phyloP scores from a whole-genome alignment of 2,329 filamentous ascomycete species.

The Aspergillus sclerotialis region DNA sequence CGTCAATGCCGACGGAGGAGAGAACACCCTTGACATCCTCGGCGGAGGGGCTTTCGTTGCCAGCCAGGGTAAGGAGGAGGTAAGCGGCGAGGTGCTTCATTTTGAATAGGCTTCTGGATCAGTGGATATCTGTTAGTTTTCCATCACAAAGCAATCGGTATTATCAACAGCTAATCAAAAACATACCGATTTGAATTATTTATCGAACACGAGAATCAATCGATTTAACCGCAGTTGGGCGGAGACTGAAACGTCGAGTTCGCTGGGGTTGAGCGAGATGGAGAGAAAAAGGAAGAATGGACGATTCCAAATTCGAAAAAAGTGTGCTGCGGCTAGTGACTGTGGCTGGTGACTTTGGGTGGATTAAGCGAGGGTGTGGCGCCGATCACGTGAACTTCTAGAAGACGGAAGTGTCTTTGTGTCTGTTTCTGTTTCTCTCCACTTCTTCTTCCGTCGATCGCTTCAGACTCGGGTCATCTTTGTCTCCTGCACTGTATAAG shows the following conservation, averaged over 20 bases:
- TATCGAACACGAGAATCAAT: conserved; percentile 67
- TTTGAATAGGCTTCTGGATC: conserved; percentile 46
- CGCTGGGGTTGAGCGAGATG: conserved; percentile 37
- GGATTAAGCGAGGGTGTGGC: conserved; percentile 34
- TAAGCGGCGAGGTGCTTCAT: conserved; percentile 99
- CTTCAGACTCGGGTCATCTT: neutral
- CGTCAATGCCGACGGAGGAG: conserved; percentile 89
- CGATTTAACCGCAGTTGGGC: conserved; percentile 98
- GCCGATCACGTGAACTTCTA: conserved; percentile 20
- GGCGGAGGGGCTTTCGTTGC: conserved; percentile 82
- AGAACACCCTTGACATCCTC: conserved; percentile 83
- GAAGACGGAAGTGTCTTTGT: conserved; percentile 15
- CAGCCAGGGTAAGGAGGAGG: conserved; percentile 90
- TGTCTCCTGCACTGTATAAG: neutral
- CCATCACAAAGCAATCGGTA: neutral
- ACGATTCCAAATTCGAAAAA: conserved; percentile 26
- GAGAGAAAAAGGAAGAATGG: conserved; percentile 21
- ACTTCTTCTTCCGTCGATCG: conserved; percentile 3
- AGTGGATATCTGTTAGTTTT: conserved; percentile 14
- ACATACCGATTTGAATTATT: conserved; percentile 23
- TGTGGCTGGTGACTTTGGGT: conserved; percentile 26
- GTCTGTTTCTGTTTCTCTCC: conserved; percentile 7
- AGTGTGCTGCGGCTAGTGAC: conserved; percentile 28
- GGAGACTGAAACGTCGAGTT: conserved; percentile 99
- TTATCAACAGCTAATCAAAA: conserved; percentile 2